Conservation (phyloP, 164 flowering plant genomes). For the Vitis amurensis region DNA sequence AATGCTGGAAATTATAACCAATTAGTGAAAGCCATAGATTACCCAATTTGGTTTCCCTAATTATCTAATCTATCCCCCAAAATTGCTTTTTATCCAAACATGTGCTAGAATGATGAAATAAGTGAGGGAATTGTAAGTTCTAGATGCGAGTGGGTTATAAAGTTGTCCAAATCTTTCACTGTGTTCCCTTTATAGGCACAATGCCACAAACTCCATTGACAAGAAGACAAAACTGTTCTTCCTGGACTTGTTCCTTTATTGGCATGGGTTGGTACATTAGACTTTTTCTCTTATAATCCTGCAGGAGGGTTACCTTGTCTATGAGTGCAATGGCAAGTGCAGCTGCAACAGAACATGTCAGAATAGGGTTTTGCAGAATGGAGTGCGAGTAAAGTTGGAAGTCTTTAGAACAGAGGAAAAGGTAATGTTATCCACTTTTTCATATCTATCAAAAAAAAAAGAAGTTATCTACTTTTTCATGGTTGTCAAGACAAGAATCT, state of each 20-base stretch:
- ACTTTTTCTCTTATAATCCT: slow-evolving; percentile 6
- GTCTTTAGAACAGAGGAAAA: slow-evolving; percentile 78
- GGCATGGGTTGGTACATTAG: no score
- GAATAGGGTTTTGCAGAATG: slow-evolving; percentile 93
- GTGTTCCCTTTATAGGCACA: background rate
- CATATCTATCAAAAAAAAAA: background rate
- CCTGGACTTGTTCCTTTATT: background rate
- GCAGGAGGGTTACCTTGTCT: slow-evolving; percentile 90
- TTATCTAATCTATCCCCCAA: no score
- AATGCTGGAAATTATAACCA: background rate
- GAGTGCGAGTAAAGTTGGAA: slow-evolving; percentile 77
- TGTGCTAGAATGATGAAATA: background rate
- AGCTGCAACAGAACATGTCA: slow-evolving; percentile 69
- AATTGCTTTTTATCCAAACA: background rate
- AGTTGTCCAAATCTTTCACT: background rate
- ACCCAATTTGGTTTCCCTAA: no score
- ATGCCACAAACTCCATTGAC: background rate
- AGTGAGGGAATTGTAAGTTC: background rate
- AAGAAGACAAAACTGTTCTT: background rate
- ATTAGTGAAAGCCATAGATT: no score
- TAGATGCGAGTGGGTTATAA: background rate
- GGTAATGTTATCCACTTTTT: slow-evolving; percentile 39
- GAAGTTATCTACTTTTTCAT: background rate
- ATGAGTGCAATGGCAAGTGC: slow-evolving; percentile 87
- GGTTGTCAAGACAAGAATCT: background rate